Conservation (phyloP, 2,329 filamentous ascomycete species). For the Zymoseptoria tritici region DNA sequence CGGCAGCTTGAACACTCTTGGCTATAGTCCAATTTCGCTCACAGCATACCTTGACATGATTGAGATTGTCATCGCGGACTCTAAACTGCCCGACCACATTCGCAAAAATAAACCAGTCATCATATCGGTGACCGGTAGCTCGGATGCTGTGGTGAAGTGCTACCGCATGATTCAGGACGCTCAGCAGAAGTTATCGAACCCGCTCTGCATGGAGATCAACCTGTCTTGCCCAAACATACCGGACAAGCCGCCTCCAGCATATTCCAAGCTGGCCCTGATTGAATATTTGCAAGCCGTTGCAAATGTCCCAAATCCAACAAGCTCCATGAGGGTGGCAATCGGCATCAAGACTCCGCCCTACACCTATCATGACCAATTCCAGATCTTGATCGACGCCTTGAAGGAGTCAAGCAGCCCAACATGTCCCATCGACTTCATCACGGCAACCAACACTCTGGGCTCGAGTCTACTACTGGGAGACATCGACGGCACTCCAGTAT, state of each 20-base stretch:
- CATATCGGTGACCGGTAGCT: constrained; percentile 61
- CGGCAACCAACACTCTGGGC: constrained; percentile 67
- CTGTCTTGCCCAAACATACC: constrained; percentile 72
- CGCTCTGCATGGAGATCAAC: constrained; percentile 67
- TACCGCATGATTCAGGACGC: constrained; percentile 43
- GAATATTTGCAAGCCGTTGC: constrained; percentile 49
- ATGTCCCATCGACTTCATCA: constrained; percentile 58
- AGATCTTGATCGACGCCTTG: constrained; percentile 49
- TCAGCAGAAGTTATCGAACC: constrained; percentile 33
- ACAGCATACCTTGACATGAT: constrained; percentile 53
- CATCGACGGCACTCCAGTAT: constrained; percentile 26
- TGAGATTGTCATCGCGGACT: constrained; percentile 11
- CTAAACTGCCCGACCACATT: constrained; percentile 12
- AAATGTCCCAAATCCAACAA: neutral
- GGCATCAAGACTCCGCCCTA: constrained; percentile 74
- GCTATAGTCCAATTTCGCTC: constrained; percentile 62
- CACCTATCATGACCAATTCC: constrained; percentile 61
- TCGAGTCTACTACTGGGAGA: constrained; percentile 52
- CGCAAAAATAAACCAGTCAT: constrained; percentile 52
- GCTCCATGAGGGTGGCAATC: constrained; percentile 35
- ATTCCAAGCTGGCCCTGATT: constrained; percentile 46
- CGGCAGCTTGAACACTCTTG: constrained; percentile 57
- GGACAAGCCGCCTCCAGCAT: constrained; percentile 62
- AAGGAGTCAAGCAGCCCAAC: constrained; percentile 22
- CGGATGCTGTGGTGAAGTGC: constrained; percentile 50